Evolutionary conservation across 306 rosid species (phyloP).

Genomic region (Sicyos baderoa): DNA sequence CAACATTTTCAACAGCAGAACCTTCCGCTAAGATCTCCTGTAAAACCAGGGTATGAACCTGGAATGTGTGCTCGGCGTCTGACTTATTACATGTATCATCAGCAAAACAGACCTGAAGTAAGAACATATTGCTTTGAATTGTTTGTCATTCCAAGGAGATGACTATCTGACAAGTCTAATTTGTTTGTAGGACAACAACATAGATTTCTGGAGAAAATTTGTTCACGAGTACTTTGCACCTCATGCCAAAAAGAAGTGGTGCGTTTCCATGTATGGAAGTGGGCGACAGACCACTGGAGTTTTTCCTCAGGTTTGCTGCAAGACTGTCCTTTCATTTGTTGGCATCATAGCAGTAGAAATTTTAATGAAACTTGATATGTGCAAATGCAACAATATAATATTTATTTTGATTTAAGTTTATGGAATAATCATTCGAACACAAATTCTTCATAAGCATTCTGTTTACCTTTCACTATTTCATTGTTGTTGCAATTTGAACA

Average conservation of each 20-base stretch:
- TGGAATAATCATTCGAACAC: background rate
- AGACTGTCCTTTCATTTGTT: constrained; percentile 24
- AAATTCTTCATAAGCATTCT: background rate
- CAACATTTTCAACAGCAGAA: constrained; percentile 82
- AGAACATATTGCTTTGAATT: constrained; percentile 18
- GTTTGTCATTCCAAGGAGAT: constrained; percentile 13
- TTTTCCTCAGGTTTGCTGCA: constrained; percentile 77
- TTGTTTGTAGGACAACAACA: constrained; percentile 70
- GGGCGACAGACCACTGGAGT: constrained; percentile 93
- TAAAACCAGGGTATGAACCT: constrained; percentile 75
- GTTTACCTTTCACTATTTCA: constrained; percentile 15
- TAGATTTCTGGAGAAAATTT: constrained; percentile 97
- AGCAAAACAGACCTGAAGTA: constrained; percentile 91
- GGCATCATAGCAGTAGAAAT: constrained; percentile 13
- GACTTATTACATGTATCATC: constrained; percentile 91
- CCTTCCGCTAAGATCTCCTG: constrained; percentile 68
- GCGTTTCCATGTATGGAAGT: constrained; percentile 94
- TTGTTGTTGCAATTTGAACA: constrained; percentile 21
- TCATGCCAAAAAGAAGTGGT: constrained; percentile 96
- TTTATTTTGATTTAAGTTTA: background rate
- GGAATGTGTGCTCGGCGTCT: constrained; percentile 95
- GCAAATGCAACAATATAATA: background rate
- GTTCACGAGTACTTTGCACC: constrained; percentile 91
- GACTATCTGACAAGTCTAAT: constrained; percentile 22
- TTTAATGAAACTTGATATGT: background rate